Percentiles rank a stretch among this genome's conserved stretches.
Evolutionary conservation across 164 flowering plant species (phyloP).

Genomic region (Nelumbo lutea): DNA sequence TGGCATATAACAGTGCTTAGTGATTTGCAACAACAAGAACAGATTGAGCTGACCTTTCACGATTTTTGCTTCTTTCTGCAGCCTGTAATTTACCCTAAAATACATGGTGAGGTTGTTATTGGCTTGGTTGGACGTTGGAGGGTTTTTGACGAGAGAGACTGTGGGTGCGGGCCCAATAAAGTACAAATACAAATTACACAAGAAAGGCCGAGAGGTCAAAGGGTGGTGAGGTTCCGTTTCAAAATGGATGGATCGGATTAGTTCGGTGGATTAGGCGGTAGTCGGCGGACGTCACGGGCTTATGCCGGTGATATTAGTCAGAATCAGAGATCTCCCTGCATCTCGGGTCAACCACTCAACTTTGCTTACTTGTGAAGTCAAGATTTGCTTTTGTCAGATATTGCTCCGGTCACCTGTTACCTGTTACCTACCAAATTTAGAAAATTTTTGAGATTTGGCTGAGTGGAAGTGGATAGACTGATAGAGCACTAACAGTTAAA

Average conservation of each 20-base stretch:
- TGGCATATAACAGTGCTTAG: neutral
- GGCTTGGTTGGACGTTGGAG: too few species aligned
- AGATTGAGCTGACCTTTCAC: constrained; percentile 26
- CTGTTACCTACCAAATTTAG: neutral
- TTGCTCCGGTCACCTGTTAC: neutral
- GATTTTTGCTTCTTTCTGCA: constrained; percentile 13
- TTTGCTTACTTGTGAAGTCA: constrained; percentile 6
- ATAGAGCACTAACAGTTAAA: too few species aligned
- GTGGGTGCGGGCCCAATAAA: neutral
- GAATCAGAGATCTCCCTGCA: neutral
- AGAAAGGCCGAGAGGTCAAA: neutral
- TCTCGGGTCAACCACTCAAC: constrained; percentile 29
- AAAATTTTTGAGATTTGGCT: too few species aligned
- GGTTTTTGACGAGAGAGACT: neutral
- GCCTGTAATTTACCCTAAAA: neutral
- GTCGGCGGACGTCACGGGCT: constrained; percentile 38
- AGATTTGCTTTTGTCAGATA: too few species aligned
- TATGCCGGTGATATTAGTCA: constrained; percentile 10
- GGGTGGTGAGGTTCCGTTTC: neutral
- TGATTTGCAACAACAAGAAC: constrained; percentile 15
- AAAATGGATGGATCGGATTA: constrained; percentile 7
- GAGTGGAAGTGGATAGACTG: too few species aligned
- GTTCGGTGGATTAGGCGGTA: constrained; percentile 27
- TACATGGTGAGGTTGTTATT: too few species aligned
- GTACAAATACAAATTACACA: too few species aligned